Evolutionary conservation across 768 basidiomycete genomes (phyloP).

Genomic region (Mycena albidolilacea): DNA sequence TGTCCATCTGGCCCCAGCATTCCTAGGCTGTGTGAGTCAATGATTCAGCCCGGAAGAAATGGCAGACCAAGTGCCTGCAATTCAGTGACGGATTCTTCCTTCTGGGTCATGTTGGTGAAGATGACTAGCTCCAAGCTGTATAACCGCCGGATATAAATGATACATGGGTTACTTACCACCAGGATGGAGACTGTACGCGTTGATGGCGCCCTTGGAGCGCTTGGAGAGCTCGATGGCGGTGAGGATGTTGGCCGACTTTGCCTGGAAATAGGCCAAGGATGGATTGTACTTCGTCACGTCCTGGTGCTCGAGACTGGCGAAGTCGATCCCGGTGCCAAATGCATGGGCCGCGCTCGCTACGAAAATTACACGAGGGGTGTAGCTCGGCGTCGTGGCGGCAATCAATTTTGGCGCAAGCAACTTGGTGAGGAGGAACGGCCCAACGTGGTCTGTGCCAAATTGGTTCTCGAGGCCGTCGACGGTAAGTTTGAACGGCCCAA

Average conservation of each 20-base stretch:
- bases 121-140: not conserved
- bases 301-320: not conserved
- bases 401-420: not conserved
- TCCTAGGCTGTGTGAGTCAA: not conserved
- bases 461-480: not conserved
- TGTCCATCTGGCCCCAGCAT: not conserved
- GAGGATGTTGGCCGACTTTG: not conserved
- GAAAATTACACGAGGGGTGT: not conserved
- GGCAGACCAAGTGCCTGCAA: not conserved
- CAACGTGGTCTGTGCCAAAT: not conserved
- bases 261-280: not conserved
- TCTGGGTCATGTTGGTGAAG: not conserved
- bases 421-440: not conserved
- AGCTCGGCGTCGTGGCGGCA: not conserved
- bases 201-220: not conserved
- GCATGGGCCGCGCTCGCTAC: not conserved
- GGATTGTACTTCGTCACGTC: not conserved
- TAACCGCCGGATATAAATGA: not conserved
- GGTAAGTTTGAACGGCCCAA: not conserved
- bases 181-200: conserved; percentile 2
- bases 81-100: not conserved
- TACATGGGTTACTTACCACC: not conserved
- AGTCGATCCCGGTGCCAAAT: not conserved
- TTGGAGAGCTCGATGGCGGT: not conserved
- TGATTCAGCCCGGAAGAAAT: too few species aligned